Evolutionary conservation across 2,329 filamentous ascomycete species (phyloP), one percentile per base, ranked within the genome.

Genomic region (Passalora sequoiae): DNA sequence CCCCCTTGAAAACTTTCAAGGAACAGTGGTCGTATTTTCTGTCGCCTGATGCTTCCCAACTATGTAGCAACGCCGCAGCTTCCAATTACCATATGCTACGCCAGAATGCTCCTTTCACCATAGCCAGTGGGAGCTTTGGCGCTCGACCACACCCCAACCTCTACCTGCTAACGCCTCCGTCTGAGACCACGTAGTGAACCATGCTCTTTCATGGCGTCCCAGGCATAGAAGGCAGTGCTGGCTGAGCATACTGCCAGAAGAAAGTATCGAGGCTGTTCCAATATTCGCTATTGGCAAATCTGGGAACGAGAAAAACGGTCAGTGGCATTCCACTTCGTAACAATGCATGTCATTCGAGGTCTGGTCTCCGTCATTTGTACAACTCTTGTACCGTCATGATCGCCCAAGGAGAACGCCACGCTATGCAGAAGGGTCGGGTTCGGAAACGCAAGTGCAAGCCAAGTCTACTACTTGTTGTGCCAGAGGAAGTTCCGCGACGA

Each of bases 401-500:
- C 28, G n/a, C n/a, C 6, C 3, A 5, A 25, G 40, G 41, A 20
- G 7, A 36, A 42, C 33, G 39, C 46, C 40, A 36, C 46, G 41
- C 46, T 48, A 44, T 48, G 46, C 40, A 42, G 15, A 20, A 22
- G n/a, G 21, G n/a, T 17, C n/a, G n/a, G n/a, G 20, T 7, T 12
- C 17, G 15, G 17, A 7, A 40, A 13, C 19, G 28, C 16, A 40
- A 13, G 27, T 28, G 13, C 15, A 31, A 44, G 19, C 3, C 27
- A 29, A 38, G 13, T 12, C 17, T 9, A 22, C 57, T 47, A 65
- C 54, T 61, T 80, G 63, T 97, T 97, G 66, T 95, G 84, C 76
- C 87, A 84, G 15, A 95, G 60, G 59, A 97, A 81, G 55, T 83
- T 97, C 65, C 84, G 73, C 62, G 95, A 72, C 28, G 83, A 85